A percentile compares a stretch with the other conserved stretches of the same genome.
Evolutionary conservation across 2,329 filamentous ascomycete species (phyloP).

Genomic region (Fusarium beomiforme): DNA sequence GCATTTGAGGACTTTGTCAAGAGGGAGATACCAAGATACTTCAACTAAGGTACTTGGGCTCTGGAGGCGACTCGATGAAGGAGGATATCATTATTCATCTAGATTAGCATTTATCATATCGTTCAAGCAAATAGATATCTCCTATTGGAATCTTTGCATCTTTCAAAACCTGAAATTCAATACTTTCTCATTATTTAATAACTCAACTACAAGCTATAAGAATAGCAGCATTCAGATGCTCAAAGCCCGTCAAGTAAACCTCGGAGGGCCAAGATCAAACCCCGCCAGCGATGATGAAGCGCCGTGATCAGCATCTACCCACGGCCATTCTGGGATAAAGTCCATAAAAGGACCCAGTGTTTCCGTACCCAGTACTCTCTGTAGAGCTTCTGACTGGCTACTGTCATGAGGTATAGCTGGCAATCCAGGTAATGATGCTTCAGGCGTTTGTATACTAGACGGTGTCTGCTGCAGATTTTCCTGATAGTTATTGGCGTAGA

Average conservation of each 20-base stretch:
- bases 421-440: rapidly evolving
- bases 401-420: rapidly evolving
- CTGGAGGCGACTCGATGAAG: too few species aligned
- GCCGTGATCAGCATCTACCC: neutral
- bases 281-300: neutral
- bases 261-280: neutral
- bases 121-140: neutral
- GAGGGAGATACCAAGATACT: neutral
- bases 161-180: rapidly evolving
- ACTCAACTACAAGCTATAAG: rapidly evolving
- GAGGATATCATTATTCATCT: neutral
- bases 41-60: neutral
- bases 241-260: neutral
- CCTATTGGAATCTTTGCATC: rapidly evolving
- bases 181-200: neutral
- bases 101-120: neutral
- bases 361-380: neutral
- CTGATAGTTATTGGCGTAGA: neutral
- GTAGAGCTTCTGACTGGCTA: neutral
- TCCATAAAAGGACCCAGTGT: neutral
- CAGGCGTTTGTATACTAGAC: rapidly evolving
- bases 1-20: neutral
- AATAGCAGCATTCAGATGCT: rapidly evolving
- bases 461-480: neutral
- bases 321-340: neutral